Evolutionary conservation across 441 rosid species (phyloP).

Genomic region (Pelargonium hybrid): DNA sequence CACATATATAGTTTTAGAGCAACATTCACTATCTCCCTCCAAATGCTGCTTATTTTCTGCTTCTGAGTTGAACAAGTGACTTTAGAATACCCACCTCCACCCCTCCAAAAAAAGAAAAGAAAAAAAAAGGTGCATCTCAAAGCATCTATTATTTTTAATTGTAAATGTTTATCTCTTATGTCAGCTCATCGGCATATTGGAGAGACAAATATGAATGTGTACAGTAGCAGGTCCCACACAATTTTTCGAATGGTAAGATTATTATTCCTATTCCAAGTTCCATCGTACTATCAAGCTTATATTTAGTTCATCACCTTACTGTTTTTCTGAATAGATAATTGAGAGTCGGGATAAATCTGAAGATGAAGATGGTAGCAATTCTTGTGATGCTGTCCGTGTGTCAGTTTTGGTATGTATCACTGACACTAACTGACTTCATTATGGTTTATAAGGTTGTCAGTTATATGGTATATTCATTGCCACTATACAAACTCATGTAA

Average conservation of each 20-base stretch:
- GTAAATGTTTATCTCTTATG: slow-evolving; percentile 17
- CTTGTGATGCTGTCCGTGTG: slow-evolving; percentile 94
- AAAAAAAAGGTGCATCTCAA: too few relatives aligned
- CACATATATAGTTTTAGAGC: neutral
- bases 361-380: slow-evolving; percentile 43
- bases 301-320: slow-evolving; percentile 13
- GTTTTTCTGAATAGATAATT: slow-evolving; percentile 47
- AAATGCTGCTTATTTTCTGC: neutral
- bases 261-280: slow-evolving; percentile 10
- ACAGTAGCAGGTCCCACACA: slow-evolving; percentile 94
- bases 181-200: slow-evolving; percentile 96
- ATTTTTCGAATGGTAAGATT: slow-evolving; percentile 83
- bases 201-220: slow-evolving; percentile 84
- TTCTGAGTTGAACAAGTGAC: neutral
- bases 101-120: neutral
- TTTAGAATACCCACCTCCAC: neutral
- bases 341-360: slow-evolving; percentile 82
- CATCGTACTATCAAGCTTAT: neutral
- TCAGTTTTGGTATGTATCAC: slow-evolving; percentile 67
- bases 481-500: neutral
- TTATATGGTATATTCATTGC: neutral
- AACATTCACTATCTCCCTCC: neutral
- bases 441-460: neutral
- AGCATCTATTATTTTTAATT: neutral
- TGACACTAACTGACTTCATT: neutral